Evolutionary conservation across 805 yeast genomes (phyloP), one percentile per base, ranked within the genome.

Genomic region (Saturnispora saitoi): DNA sequence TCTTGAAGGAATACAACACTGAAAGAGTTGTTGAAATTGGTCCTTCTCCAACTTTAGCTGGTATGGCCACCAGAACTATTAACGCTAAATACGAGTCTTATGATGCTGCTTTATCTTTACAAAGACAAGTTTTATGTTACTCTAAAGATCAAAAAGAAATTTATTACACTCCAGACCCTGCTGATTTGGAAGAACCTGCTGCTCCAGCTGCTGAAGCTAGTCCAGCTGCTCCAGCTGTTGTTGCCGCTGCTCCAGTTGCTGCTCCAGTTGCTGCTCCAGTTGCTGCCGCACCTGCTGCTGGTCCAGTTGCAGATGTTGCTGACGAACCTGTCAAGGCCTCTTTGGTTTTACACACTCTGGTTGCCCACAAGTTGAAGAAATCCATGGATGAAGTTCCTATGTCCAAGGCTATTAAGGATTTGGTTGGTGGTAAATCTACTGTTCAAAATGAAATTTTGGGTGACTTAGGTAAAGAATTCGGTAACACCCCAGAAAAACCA

Each of bases 1-100:
- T 93, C 66, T 78, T 93, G 66, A 86, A 86, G 67, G 93, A 89
- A 60, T 84, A 80, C 78, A 89, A 91, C 70, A 85, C 97, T 53
- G 99, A 95, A 72, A 80, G 99, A 64, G 91, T 93, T 53, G 96
- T 93, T 57, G 99, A 93, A 70, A 87, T 93, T 56, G 99, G 99
- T 48, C 99, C 99, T 53, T 89, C 98, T 43, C 98, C 99, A 52
- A 93, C 99, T 40, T 77, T 93, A 66, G 93, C 97, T 37, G 98
- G 98, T 57, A 93, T 93, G 99, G 98, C 99, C 55, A 80, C 86
- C 58, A 83, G 98, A 73, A 93, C 99, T 54, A 80, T 93, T 62
- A 82, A 81, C 73, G 86, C 95, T 66, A 93, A 89, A 70, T 95
- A 90, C 70, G 98, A 93, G 71, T 85, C 96, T 38, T 93, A 89